Conservation (phyloP, 305 asterid species). For the Caryopteris hybrid region DNA sequence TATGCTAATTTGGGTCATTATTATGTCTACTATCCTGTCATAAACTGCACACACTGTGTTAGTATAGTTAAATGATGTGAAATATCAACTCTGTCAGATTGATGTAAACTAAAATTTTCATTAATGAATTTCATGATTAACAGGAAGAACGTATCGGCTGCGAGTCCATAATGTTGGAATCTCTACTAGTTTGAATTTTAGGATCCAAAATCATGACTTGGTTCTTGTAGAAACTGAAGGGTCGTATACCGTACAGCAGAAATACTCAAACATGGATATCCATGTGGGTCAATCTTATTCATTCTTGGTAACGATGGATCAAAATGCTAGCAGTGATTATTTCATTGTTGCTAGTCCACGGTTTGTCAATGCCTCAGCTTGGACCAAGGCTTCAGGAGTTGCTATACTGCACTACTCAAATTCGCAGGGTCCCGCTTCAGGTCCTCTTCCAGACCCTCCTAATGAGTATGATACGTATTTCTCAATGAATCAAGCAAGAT, state of each 20-base stretch:
- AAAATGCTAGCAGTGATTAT: conserved; percentile 70
- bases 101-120: not conserved
- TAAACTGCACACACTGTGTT: not conserved
- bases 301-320: conserved; percentile 87
- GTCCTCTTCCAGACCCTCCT: conserved; percentile 97
- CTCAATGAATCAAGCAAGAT: conserved; percentile 96
- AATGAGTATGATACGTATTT: conserved; percentile 70
- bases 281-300: conserved; percentile 95
- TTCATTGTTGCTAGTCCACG: conserved; percentile 90
- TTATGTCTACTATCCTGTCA: not conserved
- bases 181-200: conserved; percentile 87
- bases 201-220: conserved; percentile 86
- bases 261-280: conserved; percentile 88
- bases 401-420: conserved; percentile 79
- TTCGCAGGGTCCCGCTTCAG: conserved; percentile 79
- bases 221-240: conserved; percentile 94
- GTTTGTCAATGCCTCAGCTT: conserved; percentile 49
- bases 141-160: conserved; percentile 85
- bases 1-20: not conserved
- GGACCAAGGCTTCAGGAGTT: conserved; percentile 64
- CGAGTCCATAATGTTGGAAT: conserved; percentile 90
- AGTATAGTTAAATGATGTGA: not conserved
- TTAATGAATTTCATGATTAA: conserved; percentile 25
- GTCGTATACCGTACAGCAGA: conserved; percentile 86
- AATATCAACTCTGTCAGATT: not conserved